Conservation (phyloP, 305 asterid genomes). For the Fraxinus ornus region DNA sequence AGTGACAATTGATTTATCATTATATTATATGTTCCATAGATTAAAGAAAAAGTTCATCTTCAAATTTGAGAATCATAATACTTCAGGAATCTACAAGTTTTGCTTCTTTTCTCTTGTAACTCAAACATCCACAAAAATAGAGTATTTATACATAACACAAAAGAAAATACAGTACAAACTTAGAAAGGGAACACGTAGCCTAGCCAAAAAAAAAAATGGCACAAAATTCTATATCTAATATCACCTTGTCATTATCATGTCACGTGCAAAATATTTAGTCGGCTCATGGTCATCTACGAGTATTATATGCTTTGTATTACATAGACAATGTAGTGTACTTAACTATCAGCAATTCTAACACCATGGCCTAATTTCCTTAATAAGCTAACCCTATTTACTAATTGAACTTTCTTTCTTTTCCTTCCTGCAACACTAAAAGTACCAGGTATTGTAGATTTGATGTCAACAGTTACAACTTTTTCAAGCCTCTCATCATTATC, state of each 20-base stretch:
- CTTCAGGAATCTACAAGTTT: not conserved
- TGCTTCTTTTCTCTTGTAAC: not conserved
- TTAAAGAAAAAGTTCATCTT: not conserved
- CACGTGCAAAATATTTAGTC: not conserved
- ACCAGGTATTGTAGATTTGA: slow-evolving; percentile 27
- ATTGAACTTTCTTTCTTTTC: slow-evolving; percentile 42
- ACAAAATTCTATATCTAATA: not conserved
- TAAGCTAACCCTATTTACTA: slow-evolving; percentile 52
- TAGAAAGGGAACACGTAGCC: not conserved
- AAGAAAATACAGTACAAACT: not conserved
- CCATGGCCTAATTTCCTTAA: slow-evolving; percentile 61
- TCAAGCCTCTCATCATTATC: slow-evolving; percentile 33
- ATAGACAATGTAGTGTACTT: not conserved
- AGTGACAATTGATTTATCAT: too few species aligned
- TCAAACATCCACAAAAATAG: not conserved
- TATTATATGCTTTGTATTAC: not conserved
- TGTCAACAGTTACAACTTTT: slow-evolving; percentile 28
- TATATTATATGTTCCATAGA: too few species aligned
- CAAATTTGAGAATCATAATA: not conserved
- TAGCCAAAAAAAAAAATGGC: not conserved
- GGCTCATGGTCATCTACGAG: not conserved
- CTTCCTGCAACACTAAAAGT: slow-evolving; percentile 26
- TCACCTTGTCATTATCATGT: not conserved
- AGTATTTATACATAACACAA: not conserved
- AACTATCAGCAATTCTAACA: slow-evolving; percentile 39